Conservation (phyloP, 805 yeast species). For the Candida patagonica region DNA sequence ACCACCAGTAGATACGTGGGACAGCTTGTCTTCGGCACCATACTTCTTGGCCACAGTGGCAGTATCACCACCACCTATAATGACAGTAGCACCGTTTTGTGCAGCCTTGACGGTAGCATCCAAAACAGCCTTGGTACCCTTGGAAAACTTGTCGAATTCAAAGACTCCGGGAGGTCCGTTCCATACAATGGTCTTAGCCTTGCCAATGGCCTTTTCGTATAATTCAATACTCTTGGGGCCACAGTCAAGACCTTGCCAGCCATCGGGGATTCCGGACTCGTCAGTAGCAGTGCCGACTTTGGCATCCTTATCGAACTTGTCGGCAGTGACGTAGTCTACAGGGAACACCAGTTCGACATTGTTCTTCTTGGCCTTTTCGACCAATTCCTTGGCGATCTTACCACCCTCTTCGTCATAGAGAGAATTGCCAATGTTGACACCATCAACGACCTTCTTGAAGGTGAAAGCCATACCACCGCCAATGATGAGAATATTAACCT, state of each 20-base stretch:
- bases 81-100: conserved; percentile 86
- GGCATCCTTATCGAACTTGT: conserved; percentile 89
- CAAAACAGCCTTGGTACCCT: conserved; percentile 83
- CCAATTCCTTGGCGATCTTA: conserved; percentile 82
- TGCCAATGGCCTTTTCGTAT: conserved; percentile 72
- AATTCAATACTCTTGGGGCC: conserved; percentile 84
- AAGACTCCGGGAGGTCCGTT: conserved; percentile 99
- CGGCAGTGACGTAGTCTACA: conserved; percentile 92
- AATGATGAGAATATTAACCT: conserved; percentile 87
- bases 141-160: conserved; percentile 87
- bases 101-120: conserved; percentile 84
- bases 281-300: conserved; percentile 74
- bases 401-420: conserved; percentile 92
- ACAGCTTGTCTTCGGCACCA: conserved; percentile 91
- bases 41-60: conserved; percentile 97
- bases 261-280: conserved; percentile 87
- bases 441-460: conserved; percentile 86
- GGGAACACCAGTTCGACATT: conserved; percentile 90
- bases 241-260: conserved; percentile 91
- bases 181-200: conserved; percentile 98
- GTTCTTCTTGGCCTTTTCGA: conserved; percentile 95
- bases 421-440: conserved; percentile 83
- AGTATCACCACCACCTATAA: conserved; percentile 98
- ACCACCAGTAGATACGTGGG: conserved; percentile 99
- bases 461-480: conserved; percentile 99